phyloP scores from a whole-genome alignment of 305 asterid species.

The Andrographis paniculata region DNA sequence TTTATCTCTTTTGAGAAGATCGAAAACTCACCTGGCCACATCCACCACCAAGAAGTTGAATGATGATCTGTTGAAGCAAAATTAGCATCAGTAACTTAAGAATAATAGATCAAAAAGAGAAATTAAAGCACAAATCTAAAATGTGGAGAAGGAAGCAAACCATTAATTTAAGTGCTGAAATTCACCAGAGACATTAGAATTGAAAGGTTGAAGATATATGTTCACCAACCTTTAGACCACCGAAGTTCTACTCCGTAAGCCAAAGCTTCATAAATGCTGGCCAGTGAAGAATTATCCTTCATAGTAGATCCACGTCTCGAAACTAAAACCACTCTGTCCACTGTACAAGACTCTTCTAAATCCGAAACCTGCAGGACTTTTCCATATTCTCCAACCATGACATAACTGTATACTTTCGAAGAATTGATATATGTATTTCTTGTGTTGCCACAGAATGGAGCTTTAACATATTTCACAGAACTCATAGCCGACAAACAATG shows the following conservation, averaged over 20 bases:
- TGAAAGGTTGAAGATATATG: no score
- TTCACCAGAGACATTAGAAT: background rate
- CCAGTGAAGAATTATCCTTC: slow-evolving; percentile 29
- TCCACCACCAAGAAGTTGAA: no score
- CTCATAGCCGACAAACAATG: slow-evolving; percentile 27
- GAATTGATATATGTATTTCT: slow-evolving; percentile 22
- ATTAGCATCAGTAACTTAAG: no score
- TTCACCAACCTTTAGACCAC: slow-evolving; percentile 41
- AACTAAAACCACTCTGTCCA: slow-evolving; percentile 23
- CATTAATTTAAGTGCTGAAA: no score
- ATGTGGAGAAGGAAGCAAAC: no score
- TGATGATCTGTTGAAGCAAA: no score
- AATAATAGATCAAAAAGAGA: no score
- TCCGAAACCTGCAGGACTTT: slow-evolving; percentile 17
- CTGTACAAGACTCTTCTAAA: slow-evolving; percentile 42
- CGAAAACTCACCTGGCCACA: no score
- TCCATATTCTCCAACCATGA: slow-evolving; percentile 18
- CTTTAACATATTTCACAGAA: slow-evolving; percentile 19
- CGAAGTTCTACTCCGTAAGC: slow-evolving; percentile 55
- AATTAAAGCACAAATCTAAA: no score
- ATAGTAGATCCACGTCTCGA: slow-evolving; percentile 18
- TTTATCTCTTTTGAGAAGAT: no score
- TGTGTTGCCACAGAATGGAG: slow-evolving; percentile 37
- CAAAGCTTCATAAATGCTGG: slow-evolving; percentile 31
- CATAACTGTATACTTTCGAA: slow-evolving; percentile 27